Conservation (phyloP, 352 stramenopile species). For the Phytopythium sindhum region DNA sequence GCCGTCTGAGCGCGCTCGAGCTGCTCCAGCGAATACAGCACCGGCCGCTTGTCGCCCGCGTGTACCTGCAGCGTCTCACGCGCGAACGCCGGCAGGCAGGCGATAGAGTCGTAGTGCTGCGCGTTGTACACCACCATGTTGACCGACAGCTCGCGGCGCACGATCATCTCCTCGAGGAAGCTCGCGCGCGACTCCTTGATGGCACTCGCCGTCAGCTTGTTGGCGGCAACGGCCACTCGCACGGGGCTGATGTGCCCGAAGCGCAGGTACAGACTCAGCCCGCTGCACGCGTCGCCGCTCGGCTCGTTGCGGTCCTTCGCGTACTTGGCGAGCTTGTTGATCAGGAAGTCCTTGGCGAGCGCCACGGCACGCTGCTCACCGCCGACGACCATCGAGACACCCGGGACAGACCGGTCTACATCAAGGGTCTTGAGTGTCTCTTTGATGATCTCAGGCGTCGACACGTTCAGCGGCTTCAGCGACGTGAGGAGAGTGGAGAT, state of each 20-base stretch:
- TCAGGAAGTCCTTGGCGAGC: constrained; percentile 87
- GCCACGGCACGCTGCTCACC: constrained; percentile 62
- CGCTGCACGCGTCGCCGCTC: constrained; percentile 88
- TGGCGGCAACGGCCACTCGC: constrained; percentile 50
- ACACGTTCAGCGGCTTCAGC: constrained; percentile 42
- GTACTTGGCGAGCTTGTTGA: constrained; percentile 71
- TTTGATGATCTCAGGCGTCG: constrained; percentile 22
- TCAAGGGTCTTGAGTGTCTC: constrained; percentile 45
- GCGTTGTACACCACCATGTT: constrained; percentile 97
- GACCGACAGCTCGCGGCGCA: constrained; percentile 95
- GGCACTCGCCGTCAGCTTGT: constrained; percentile 68
- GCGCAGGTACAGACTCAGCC: constrained; percentile 93
- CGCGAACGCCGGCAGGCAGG: constrained; percentile 89
- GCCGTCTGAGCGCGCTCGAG: constrained; percentile 92
- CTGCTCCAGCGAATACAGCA: constrained; percentile 89
- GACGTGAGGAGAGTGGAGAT: neutral
- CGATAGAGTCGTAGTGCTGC: constrained; percentile 95
- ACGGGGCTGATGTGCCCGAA: constrained; percentile 88
- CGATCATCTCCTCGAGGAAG: constrained; percentile 97
- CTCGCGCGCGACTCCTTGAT: constrained; percentile 76
- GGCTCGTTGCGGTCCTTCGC: constrained; percentile 93
- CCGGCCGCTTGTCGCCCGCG: constrained; percentile 76
- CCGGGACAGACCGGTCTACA: constrained; percentile 56
- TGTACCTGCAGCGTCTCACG: constrained; percentile 91
- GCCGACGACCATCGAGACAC: constrained; percentile 57